These are phyloP conservation scores for Podospora comata DNA, from an alignment of 495 filamentous ascomycete genomes.

Conservation along the genomic window DNA sequence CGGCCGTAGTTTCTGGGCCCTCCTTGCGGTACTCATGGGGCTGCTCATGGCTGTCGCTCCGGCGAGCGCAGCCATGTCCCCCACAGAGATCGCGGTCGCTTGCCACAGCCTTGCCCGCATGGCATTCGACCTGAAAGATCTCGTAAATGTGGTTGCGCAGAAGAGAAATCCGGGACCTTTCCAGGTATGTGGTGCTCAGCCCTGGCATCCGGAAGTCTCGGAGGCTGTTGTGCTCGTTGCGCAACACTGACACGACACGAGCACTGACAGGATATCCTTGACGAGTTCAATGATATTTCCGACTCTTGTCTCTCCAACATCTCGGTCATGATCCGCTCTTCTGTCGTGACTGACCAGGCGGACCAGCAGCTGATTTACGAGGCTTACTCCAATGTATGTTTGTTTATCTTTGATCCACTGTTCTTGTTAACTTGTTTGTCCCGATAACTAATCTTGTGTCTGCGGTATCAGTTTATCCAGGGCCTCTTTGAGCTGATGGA, in stretches of 20 bases:
- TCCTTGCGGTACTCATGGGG: slow-evolving; percentile 13
- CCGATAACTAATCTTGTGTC: neutral
- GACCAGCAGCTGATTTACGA: slow-evolving; percentile 26
- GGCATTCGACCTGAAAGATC: slow-evolving; percentile 27
- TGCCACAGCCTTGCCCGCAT: slow-evolving; percentile 26
- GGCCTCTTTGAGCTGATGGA: slow-evolving; percentile 26
- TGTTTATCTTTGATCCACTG: neutral
- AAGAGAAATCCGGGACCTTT: slow-evolving; percentile 25
- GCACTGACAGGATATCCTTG: slow-evolving; percentile 22
- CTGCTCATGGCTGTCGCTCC: slow-evolving; percentile 10
- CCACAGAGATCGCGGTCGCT: slow-evolving; percentile 19
- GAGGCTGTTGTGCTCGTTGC: neutral
- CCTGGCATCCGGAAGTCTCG: neutral
- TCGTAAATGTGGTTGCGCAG: slow-evolving; percentile 17
- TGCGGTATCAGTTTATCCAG: slow-evolving; percentile 19
- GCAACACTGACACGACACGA: neutral
- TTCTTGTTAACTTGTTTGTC: neutral
- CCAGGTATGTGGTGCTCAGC: slow-evolving; percentile 14
- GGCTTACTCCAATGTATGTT: slow-evolving; percentile 24
- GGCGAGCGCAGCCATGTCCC: slow-evolving; percentile 21
- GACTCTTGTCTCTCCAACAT: slow-evolving; percentile 27
- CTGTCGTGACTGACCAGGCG: slow-evolving; percentile 15
- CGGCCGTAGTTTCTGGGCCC: slow-evolving; percentile 1
- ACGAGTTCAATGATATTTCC: slow-evolving; percentile 27
- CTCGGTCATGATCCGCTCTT: slow-evolving; percentile 27